Conservation (phyloP, 495 filamentous ascomycete species). For the Tuber borchii region DNA sequence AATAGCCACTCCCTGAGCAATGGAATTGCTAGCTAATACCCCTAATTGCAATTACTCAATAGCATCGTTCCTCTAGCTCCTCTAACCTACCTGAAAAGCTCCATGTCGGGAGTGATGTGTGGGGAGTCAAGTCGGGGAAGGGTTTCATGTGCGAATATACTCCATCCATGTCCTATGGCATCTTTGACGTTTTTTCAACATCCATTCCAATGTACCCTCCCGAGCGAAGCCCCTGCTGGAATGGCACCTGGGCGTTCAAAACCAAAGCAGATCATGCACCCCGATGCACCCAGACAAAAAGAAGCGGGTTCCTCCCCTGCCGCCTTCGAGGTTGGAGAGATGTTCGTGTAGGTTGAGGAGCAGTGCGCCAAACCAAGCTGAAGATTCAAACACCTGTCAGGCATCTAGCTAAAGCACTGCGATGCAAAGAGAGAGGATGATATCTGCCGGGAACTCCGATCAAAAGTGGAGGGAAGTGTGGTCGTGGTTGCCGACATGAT, state of each 20-base stretch:
- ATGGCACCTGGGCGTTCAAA: not conserved
- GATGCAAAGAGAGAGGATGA: not conserved
- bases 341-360: not conserved
- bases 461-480: not conserved
- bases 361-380: not conserved
- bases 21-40: not conserved
- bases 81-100: not conserved
- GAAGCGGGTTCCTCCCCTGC: not conserved
- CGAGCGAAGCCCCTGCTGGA: not conserved
- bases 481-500: not conserved
- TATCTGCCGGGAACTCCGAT: not conserved
- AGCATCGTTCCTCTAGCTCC: not conserved
- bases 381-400: not conserved
- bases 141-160: not conserved
- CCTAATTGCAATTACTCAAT: not conserved
- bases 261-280: not conserved
- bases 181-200: not conserved
- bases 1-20: not conserved
- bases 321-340: not conserved
- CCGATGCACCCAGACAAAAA: not conserved
- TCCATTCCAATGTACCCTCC: not conserved
- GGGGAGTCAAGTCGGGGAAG: not conserved
- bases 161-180: not conserved
- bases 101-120: not conserved
- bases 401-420: not conserved